Conservation (phyloP, 345 rosid genomes). For the Eucalyptus erythrocorys region DNA sequence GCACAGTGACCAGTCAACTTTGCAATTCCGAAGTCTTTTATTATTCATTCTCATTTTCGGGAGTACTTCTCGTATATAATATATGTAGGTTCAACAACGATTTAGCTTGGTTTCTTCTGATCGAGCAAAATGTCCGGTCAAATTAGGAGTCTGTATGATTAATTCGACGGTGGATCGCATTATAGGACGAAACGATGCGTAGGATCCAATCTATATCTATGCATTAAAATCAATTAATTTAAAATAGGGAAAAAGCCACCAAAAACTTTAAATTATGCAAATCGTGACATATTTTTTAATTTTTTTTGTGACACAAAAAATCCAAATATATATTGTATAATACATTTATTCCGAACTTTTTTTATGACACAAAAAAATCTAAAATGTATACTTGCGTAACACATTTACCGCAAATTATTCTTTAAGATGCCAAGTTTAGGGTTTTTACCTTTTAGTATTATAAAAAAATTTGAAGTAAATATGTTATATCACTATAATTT, state of each 20-base stretch:
- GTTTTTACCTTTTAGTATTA: too few relatives aligned
- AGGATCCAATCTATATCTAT: not conserved
- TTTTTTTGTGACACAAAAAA: too few relatives aligned
- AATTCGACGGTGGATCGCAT: not conserved
- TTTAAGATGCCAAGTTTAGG: too few relatives aligned
- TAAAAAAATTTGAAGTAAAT: too few relatives aligned
- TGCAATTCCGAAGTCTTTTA: not conserved
- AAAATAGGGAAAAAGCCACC: fast-evolving
- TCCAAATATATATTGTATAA: fast-evolving
- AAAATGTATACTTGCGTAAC: too few relatives aligned
- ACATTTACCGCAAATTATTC: too few relatives aligned
- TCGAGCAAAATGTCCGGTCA: not conserved
- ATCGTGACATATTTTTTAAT: fast-evolving
- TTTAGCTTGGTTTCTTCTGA: not conserved
- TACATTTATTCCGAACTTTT: fast-evolving
- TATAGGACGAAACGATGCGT: not conserved
- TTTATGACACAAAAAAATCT: too few relatives aligned
- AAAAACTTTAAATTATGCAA: too few relatives aligned
- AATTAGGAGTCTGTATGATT: not conserved
- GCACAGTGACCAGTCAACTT: not conserved
- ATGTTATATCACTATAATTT: too few relatives aligned
- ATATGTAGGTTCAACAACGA: not conserved
- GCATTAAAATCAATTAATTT: not conserved
- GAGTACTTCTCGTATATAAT: not conserved
- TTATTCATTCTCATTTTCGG: not conserved